Evolutionary conservation across 768 basidiomycete genomes (phyloP).

Genomic region (Lyophyllum shimeji): DNA sequence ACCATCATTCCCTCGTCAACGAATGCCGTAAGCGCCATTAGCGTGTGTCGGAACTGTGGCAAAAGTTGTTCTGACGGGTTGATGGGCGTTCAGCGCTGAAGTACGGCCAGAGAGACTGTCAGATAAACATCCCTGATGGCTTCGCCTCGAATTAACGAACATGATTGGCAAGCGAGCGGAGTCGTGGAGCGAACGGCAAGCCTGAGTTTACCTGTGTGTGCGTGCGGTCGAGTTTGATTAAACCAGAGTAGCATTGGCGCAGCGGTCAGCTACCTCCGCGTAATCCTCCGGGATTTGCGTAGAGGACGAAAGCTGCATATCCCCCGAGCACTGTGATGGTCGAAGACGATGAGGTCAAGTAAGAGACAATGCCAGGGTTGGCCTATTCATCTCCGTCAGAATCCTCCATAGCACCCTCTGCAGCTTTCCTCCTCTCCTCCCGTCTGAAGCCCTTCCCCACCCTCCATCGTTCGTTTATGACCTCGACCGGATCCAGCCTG

Average conservation of each 20-base stretch:
- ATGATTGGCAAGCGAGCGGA: too few relatives aligned
- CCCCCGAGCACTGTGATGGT: not conserved
- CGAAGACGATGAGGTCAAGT: too few relatives aligned
- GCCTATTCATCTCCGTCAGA: conserved; percentile 22
- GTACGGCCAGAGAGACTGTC: not conserved
- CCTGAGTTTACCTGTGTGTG: too few relatives aligned
- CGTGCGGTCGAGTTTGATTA: too few relatives aligned
- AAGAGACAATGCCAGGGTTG: too few relatives aligned
- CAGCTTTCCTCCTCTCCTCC: conserved; percentile 31
- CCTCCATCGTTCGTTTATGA: conserved; percentile 79
- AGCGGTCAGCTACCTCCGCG: too few relatives aligned
- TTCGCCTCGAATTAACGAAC: not conserved
- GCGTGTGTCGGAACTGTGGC: not conserved
- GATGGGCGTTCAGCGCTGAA: not conserved
- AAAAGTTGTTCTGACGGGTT: not conserved
- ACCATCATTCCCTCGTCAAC: not conserved
- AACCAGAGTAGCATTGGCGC: too few relatives aligned
- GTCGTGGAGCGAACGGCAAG: too few relatives aligned
- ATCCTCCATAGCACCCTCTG: conserved; percentile 17
- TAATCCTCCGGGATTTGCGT: not conserved
- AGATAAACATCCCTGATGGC: not conserved
- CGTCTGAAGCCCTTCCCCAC: conserved; percentile 58
- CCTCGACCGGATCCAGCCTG: conserved; percentile 68
- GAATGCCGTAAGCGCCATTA: not conserved
- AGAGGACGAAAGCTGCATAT: not conserved